Conservation (phyloP, 2,329 filamentous ascomycete species). For the Trichophyton schoenleinii region DNA sequence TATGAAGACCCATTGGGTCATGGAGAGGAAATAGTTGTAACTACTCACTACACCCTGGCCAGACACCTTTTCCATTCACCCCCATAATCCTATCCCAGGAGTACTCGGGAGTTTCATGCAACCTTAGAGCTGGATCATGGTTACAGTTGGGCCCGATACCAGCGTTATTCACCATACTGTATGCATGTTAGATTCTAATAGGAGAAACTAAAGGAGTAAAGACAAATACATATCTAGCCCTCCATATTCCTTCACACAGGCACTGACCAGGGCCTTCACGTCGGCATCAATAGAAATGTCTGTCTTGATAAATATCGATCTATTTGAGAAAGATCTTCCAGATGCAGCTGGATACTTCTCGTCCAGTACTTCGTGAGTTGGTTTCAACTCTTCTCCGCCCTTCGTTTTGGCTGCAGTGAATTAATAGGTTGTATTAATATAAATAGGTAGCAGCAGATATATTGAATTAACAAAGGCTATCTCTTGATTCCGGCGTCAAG, state of each 20-base stretch:
- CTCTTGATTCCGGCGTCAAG: slow-evolving; percentile 9
- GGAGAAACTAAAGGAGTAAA: background rate
- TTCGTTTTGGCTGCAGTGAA: background rate
- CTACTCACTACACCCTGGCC: slow-evolving; percentile 27
- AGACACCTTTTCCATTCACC: slow-evolving; percentile 31
- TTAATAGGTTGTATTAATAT: background rate
- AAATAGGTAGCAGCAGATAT: background rate
- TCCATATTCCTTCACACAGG: slow-evolving; percentile 27
- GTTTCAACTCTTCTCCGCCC: slow-evolving; percentile 10
- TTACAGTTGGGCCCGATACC: slow-evolving; percentile 29
- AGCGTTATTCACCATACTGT: slow-evolving; percentile 39
- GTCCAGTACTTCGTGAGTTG: slow-evolving; percentile 11
- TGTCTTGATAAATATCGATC: slow-evolving; percentile 30
- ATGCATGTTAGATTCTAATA: background rate
- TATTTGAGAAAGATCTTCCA: background rate
- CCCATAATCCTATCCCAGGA: slow-evolving; percentile 33
- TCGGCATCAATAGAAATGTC: slow-evolving; percentile 31
- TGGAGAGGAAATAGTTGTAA: background rate
- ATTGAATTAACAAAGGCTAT: slow-evolving; percentile 6
- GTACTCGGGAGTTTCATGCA: slow-evolving; percentile 38
- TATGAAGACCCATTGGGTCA: background rate
- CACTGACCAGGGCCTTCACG: slow-evolving; percentile 28
- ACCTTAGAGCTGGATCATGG: slow-evolving; percentile 16
- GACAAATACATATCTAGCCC: slow-evolving; percentile 33
- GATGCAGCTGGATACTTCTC: slow-evolving; percentile 8